Percentiles rank a stretch among this genome's conserved stretches.
phyloP scores from a whole-genome alignment of 2,329 filamentous ascomycete species.

The Phialophora chinensis region DNA sequence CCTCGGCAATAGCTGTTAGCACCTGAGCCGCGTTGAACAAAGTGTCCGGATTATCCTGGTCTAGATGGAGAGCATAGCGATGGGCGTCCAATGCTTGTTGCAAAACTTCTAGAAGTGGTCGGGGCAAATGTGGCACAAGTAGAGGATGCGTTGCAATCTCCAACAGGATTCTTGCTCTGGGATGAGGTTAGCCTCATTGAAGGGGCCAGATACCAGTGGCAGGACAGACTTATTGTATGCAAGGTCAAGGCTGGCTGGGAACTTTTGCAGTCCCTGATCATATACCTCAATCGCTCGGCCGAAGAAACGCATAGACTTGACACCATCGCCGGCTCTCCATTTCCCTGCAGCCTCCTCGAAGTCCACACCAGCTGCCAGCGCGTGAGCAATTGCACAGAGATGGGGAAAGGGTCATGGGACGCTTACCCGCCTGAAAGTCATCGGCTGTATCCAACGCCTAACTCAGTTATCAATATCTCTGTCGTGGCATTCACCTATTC shows the following conservation, averaged over 20 bases:
- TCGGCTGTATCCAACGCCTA: conserved; percentile 66
- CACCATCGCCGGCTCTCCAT: conserved; percentile 73
- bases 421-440: conserved; percentile 67
- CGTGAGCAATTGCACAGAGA: background rate
- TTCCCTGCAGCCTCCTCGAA: conserved; percentile 75
- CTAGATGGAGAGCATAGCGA: conserved; percentile 63
- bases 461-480: conserved; percentile 27
- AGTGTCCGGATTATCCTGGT: conserved; percentile 68
- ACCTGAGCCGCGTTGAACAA: conserved; percentile 76
- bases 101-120: conserved; percentile 60
- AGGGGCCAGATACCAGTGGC: background rate
- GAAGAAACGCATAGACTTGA: conserved; percentile 65
- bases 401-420: conserved; percentile 8
- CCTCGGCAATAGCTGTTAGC: conserved; percentile 69
- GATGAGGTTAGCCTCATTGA: conserved; percentile 16
- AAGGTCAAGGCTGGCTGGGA: conserved; percentile 69
- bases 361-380: conserved; percentile 63
- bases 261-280: conserved; percentile 65
- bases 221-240: conserved; percentile 73
- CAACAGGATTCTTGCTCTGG: conserved; percentile 70
- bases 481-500: background rate
- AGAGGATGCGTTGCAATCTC: conserved; percentile 71
- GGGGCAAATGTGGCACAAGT: conserved; percentile 64
- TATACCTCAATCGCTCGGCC: conserved; percentile 71
- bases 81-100: conserved; percentile 68